A percentile compares a stretch with the other conserved stretches of the same genome.
These are phyloP conservation scores for Erythrophleum ivorense DNA, from an alignment of 331 rosid species.

Conservation along the genomic window DNA sequence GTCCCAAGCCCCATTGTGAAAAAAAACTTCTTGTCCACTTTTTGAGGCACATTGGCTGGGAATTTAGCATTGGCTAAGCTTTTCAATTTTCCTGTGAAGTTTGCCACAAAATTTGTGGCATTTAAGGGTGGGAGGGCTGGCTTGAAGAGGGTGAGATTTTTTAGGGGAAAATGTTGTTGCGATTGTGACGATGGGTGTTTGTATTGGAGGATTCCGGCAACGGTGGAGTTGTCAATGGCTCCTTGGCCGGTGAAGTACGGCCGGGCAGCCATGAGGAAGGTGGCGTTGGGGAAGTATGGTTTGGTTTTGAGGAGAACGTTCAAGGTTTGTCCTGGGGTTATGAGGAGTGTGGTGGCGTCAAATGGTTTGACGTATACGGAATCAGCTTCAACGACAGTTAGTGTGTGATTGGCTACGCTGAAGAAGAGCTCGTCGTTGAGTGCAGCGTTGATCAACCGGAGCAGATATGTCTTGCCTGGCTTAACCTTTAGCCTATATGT, in stretches of 20 bases:
- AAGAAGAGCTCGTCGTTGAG: slow-evolving; percentile 90
- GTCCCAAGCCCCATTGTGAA: slow-evolving; percentile 84
- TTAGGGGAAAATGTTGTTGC: background rate
- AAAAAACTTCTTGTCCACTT: slow-evolving; percentile 59
- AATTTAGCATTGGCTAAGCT: slow-evolving; percentile 61
- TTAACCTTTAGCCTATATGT: slow-evolving; percentile 69
- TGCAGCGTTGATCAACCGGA: slow-evolving; percentile 84
- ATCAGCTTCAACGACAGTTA: slow-evolving; percentile 78
- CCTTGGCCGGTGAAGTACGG: slow-evolving; percentile 72
- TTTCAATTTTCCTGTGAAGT: slow-evolving; percentile 52
- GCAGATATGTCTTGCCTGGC: slow-evolving; percentile 74
- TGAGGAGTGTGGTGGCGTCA: slow-evolving; percentile 49
- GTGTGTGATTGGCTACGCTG: slow-evolving; percentile 70
- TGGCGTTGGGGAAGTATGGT: slow-evolving; percentile 60
- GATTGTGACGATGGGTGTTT: slow-evolving; percentile 30
- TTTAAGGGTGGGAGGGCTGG: slow-evolving; percentile 74
- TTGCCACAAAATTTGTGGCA: slow-evolving; percentile 66
- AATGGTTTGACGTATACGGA: slow-evolving; percentile 78
- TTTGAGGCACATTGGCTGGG: slow-evolving; percentile 72
- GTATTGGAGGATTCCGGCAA: slow-evolving; percentile 69
- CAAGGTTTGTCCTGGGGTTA: slow-evolving; percentile 84
- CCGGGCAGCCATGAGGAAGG: slow-evolving; percentile 64
- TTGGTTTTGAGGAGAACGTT: slow-evolving; percentile 70
- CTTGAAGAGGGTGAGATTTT: slow-evolving; percentile 45
- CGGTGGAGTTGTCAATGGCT: slow-evolving; percentile 74